Percentiles rank a stretch among this genome's conserved stretches.
phyloP scores from a whole-genome alignment of 2,329 filamentous ascomycete species.

The Colletotrichum limetticola region DNA sequence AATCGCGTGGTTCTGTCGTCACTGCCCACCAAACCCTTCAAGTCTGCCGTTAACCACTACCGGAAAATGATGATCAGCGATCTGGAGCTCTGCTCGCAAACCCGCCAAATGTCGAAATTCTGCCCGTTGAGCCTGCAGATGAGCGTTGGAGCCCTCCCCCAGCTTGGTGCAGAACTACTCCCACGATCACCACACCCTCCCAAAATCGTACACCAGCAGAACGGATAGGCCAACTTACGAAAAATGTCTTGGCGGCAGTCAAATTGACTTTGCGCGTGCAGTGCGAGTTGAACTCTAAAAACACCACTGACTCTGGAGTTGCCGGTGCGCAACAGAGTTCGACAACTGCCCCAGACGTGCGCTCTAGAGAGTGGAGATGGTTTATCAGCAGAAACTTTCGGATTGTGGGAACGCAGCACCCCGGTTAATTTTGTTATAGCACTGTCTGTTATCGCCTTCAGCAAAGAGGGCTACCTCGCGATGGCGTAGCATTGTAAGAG shows the following conservation, averaged over 20 bases:
- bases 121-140: background rate
- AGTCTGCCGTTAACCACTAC: background rate
- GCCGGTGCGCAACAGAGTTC: background rate
- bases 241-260: background rate
- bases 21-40: background rate
- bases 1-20: background rate
- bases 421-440: background rate
- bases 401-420: background rate
- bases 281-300: background rate
- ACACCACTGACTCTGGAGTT: background rate
- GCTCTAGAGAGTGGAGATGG: background rate
- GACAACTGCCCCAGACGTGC: background rate
- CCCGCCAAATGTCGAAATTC: background rate
- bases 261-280: background rate
- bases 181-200: background rate
- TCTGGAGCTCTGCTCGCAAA: background rate
- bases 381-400: background rate
- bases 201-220: background rate
- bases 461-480: background rate
- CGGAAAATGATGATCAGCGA: slow-evolving; percentile 19
- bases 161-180: background rate
- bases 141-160: background rate
- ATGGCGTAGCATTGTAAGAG: background rate
- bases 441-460: background rate
- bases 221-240: background rate